phyloP scores from a whole-genome alignment of 2,329 filamentous ascomycete genomes.

The Claviceps lovelessii region DNA sequence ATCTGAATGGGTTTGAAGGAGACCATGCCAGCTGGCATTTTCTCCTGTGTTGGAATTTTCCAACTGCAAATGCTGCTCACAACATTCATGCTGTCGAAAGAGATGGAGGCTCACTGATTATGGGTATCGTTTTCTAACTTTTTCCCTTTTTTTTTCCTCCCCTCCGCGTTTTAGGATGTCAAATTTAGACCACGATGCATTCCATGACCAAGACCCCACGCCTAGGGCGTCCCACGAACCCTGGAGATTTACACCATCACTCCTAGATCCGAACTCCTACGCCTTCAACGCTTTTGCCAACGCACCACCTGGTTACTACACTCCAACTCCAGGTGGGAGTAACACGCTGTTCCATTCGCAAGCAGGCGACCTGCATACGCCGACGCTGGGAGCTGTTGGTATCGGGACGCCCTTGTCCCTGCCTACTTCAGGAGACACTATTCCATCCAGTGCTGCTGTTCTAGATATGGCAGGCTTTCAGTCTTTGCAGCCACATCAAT shows the following conservation, averaged over 20 bases:
- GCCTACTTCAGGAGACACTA: constrained; percentile 46
- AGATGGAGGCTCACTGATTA: not conserved
- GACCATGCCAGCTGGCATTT: not conserved
- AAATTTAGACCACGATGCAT: constrained; percentile 19
- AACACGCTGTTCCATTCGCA: constrained; percentile 71
- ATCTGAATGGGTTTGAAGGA: not conserved
- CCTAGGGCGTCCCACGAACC: constrained; percentile 65
- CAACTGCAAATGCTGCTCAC: not conserved
- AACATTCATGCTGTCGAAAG: not conserved
- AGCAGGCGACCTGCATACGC: constrained; percentile 77
- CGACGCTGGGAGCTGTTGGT: constrained; percentile 58
- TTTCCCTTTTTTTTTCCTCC: not conserved
- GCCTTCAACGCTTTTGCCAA: constrained; percentile 67
- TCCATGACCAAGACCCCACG: constrained; percentile 64
- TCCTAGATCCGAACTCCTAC: constrained; percentile 75
- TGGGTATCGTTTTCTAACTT: not conserved
- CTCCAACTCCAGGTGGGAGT: constrained; percentile 68
- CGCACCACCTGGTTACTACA: constrained; percentile 73
- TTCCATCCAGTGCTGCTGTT: constrained; percentile 44
- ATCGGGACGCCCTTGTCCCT: constrained; percentile 72
- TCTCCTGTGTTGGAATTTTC: not conserved
- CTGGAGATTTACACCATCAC: constrained; percentile 78
- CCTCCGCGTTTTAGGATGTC: constrained; percentile 8
- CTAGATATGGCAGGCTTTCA: constrained; percentile 59
- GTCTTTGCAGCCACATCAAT: constrained; percentile 43